Evolutionary conservation across 129 eudicot species (phyloP), one percentile per base, ranked within the genome.

Genomic region (Cynara cardunculus): DNA sequence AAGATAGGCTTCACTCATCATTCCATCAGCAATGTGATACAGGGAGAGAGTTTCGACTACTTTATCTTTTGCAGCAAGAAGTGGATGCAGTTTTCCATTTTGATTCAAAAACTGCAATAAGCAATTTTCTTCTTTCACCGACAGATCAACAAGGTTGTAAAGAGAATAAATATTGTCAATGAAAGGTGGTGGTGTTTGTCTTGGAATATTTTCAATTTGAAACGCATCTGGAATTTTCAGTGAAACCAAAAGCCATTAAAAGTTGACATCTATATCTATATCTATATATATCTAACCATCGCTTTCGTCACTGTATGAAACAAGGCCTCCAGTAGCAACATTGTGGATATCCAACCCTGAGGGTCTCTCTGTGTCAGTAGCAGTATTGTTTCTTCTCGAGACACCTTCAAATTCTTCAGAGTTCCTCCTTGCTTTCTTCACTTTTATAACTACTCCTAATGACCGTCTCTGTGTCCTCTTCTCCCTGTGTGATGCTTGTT

Each of bases 51-150:
- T 88, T 81, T 92, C 62, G 97, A 91, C 70, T 64, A 59, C 13
- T 96, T 96, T 77, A 82, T 92, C 95, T 92, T 67, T 81, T 96
- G 88, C 92, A 81, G 88, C 97, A 92, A 75, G 99, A 96, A 78
- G 88, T 91, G 90, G 94, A 92, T 86, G 99, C 97, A 3, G 83
- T 96, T 30, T 46, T 9, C 6, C n/a, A 3, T 2, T 12, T 46
- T 46, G 59, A 13, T 46, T 46, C 11, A n/a, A n/a, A n/a, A n/a
- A n/a, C n/a, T n/a, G n/a, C n/a, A n/a, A n/a, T 39, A 39, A 39
- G 14, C 16, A 11, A 10, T 39, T 10, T 39, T 39, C 49, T 39
- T 39, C 16, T 39, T 39, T 10, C 49, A 39, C 0, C 11, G 49
- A 39, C 49, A 11, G 13, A 37, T 37, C 44, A 37, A 37, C 44